These are phyloP conservation scores for Leptographium radiaticola DNA, from an alignment of 2,329 filamentous ascomycete species.

Conservation along the genomic window DNA sequence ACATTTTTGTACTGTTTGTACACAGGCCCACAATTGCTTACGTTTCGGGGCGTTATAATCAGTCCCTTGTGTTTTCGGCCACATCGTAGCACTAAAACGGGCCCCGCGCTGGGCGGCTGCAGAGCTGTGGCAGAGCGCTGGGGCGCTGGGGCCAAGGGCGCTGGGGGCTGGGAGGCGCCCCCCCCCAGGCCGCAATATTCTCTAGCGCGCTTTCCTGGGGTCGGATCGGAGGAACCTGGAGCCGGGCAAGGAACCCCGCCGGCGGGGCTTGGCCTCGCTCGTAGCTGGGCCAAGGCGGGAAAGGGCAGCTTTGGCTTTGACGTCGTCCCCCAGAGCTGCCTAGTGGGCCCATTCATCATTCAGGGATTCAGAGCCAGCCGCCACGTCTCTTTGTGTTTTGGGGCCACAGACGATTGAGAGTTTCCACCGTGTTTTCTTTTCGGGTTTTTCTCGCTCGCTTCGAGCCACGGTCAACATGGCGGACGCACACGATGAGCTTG, in stretches of 20 bases:
- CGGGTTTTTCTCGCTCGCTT: not conserved
- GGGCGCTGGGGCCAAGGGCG: too few relatives aligned
- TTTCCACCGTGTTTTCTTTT: too few relatives aligned
- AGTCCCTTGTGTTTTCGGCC: too few relatives aligned
- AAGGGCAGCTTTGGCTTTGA: slow-evolving; percentile 1
- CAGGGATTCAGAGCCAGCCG: not conserved
- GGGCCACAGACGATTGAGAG: not conserved
- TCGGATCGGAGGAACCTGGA: slow-evolving; percentile 2
- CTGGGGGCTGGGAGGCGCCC: too few relatives aligned
- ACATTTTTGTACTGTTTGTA: too few relatives aligned
- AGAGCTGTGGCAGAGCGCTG: not conserved
- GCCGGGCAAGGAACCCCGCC: not conserved
- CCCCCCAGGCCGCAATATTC: slow-evolving; percentile 1
- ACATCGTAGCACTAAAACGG: not conserved
- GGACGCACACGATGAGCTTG: slow-evolving; percentile 8
- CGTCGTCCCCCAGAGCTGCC: slow-evolving; percentile 9
- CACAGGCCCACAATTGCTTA: too few relatives aligned
- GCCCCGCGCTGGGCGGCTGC: not conserved
- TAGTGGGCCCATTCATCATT: slow-evolving; percentile 1
- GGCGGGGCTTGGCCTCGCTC: not conserved
- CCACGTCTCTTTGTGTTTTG: not conserved
- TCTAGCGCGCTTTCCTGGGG: not conserved
- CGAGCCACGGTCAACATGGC: slow-evolving; percentile 1
- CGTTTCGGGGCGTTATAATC: too few relatives aligned
- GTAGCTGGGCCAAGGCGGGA: not conserved